phyloP scores from a whole-genome alignment of 2,329 filamentous ascomycete species.

The Hypoxylon sp. region DNA sequence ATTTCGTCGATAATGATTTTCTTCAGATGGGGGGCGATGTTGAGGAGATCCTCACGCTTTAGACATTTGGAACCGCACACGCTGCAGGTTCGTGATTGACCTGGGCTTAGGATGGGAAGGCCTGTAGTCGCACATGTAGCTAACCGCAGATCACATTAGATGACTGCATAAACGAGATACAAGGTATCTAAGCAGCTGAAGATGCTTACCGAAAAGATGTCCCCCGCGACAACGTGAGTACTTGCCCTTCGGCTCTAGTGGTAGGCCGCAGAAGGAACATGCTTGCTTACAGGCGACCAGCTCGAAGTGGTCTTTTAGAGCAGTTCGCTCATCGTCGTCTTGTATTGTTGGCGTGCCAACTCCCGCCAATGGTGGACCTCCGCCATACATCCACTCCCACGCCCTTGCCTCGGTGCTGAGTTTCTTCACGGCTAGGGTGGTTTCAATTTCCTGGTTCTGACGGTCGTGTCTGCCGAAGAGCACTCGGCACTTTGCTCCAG shows the following conservation, averaged over 20 bases:
- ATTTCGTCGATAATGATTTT: slow-evolving; percentile 46
- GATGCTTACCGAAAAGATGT: slow-evolving; percentile 55
- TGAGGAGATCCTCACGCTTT: slow-evolving; percentile 57
- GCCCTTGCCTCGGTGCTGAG: slow-evolving; percentile 67
- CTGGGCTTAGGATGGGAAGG: slow-evolving; percentile 67
- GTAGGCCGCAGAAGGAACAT: slow-evolving; percentile 63
- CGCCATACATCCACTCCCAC: slow-evolving; percentile 72
- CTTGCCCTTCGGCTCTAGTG: slow-evolving; percentile 52
- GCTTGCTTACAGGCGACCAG: slow-evolving; percentile 53
- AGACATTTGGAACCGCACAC: slow-evolving; percentile 68
- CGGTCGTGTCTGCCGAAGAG: slow-evolving; percentile 53
- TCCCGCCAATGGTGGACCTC: slow-evolving; percentile 61
- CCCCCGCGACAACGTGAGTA: slow-evolving; percentile 57
- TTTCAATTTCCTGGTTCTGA: slow-evolving; percentile 16
- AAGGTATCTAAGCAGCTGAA: background rate
- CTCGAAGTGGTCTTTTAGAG: slow-evolving; percentile 57
- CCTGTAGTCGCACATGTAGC: slow-evolving; percentile 68
- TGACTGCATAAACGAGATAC: background rate
- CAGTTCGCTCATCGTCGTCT: slow-evolving; percentile 16
- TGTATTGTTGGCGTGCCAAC: slow-evolving; percentile 41
- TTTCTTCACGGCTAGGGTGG: slow-evolving; percentile 31
- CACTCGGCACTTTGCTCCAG: slow-evolving; percentile 55
- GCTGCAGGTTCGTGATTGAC: slow-evolving; percentile 66
- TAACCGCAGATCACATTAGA: slow-evolving; percentile 42
- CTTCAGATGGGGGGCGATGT: slow-evolving; percentile 43